Percentiles rank a stretch among this genome's conserved stretches.
phyloP scores from a whole-genome alignment of 2,329 filamentous ascomycete genomes.

The Exophiala phaeomuriformis region DNA sequence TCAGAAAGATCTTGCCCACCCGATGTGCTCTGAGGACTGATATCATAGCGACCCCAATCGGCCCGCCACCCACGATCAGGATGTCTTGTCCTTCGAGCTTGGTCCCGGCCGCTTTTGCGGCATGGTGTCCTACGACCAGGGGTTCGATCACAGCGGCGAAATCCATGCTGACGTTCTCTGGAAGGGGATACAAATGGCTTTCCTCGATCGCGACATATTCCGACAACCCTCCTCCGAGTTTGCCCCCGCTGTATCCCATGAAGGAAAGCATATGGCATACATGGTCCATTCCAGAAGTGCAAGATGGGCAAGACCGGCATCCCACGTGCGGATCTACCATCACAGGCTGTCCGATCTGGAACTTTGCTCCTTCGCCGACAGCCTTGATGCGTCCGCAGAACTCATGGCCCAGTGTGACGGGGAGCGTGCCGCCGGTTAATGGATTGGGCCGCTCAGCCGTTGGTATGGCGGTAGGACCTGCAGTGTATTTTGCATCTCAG shows the following conservation, averaged over 20 bases:
- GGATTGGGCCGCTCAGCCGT: conserved; percentile 42
- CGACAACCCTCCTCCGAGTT: conserved; percentile 35
- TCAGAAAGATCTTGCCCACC: conserved; percentile 40
- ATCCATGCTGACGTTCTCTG: conserved; percentile 41
- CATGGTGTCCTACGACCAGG: conserved; percentile 49
- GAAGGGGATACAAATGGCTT: conserved; percentile 39
- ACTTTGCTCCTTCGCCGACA: conserved; percentile 23
- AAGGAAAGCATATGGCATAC: conserved; percentile 44
- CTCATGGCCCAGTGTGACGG: conserved; percentile 47
- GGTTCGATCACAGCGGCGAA: conserved; percentile 49
- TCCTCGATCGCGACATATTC: conserved; percentile 45
- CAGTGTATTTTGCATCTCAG: conserved; percentile 5
- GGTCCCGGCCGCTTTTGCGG: conserved; percentile 39
- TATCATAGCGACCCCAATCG: conserved; percentile 47
- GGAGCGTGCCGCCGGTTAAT: conserved; percentile 45
- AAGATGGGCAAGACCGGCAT: conserved; percentile 45
- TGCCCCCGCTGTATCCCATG: conserved; percentile 44
- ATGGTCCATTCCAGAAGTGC: conserved; percentile 44
- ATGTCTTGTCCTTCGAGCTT: conserved; percentile 41
- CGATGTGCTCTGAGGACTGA: conserved; percentile 40
- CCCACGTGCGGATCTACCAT: conserved; percentile 48
- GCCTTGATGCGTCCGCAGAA: conserved; percentile 42
- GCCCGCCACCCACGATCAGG: conserved; percentile 48
- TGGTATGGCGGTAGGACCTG: conserved; percentile 40
- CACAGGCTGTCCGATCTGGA: conserved; percentile 43